Evolutionary conservation across 1,284 basidiomycete genomes (phyloP).

Genomic region (Microbotryomycetes sp.): DNA sequence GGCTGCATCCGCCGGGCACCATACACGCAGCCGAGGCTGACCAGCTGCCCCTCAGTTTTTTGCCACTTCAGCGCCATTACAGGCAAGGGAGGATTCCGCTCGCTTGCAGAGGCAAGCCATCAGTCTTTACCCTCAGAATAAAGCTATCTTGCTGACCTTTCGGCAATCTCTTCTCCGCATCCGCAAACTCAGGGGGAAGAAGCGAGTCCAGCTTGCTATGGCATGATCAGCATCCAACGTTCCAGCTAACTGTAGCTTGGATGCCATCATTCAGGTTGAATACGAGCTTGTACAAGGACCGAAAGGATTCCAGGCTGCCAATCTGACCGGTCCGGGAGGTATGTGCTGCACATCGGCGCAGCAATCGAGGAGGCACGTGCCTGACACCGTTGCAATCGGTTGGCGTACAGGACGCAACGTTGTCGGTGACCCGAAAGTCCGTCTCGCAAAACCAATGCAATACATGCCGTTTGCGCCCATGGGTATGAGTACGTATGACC

Average conservation of each 20-base stretch:
- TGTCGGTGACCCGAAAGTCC: slow-evolving; percentile 34
- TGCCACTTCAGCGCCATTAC: slow-evolving; percentile 36
- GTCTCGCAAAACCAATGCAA: slow-evolving; percentile 24
- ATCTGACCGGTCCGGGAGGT: slow-evolving; percentile 35
- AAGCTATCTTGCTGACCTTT: neutral
- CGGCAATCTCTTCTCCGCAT: no score
- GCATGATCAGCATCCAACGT: no score
- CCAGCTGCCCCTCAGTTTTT: slow-evolving; percentile 25
- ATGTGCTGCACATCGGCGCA: neutral
- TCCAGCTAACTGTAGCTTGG: no score
- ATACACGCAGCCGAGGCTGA: neutral
- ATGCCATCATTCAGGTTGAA: slow-evolving; percentile 26
- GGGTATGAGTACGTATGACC: slow-evolving; percentile 6
- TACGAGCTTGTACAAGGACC: slow-evolving; percentile 36
- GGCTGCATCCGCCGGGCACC: neutral
- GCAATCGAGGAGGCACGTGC: neutral
- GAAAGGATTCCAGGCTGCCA: slow-evolving; percentile 36
- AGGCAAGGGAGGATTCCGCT: slow-evolving; percentile 34
- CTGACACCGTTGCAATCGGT: neutral
- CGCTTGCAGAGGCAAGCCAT: slow-evolving; percentile 31
- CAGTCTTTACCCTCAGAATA: neutral
- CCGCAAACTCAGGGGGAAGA: slow-evolving; percentile 32
- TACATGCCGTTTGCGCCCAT: slow-evolving; percentile 23
- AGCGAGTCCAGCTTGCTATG: no score
- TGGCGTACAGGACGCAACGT: slow-evolving; percentile 24